These are phyloP conservation scores for Tritrichomonas foetus DNA, from an alignment of 208 protist species.

Conservation along the genomic window DNA sequence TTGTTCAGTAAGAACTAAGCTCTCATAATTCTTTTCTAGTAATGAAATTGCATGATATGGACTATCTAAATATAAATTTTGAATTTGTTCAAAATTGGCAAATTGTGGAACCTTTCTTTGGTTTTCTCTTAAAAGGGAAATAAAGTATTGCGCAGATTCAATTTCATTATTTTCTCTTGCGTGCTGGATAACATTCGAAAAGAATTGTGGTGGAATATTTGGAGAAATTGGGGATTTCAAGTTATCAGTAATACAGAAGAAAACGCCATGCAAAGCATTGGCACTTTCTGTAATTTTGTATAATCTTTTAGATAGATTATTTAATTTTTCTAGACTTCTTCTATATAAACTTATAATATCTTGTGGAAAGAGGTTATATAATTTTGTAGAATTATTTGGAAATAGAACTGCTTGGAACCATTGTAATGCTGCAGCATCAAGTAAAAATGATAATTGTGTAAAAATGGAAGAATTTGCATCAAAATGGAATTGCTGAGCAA, in stretches of 20 bases:
- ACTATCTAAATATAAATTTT: background rate
- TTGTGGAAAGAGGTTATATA: background rate
- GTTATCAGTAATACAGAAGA: background rate
- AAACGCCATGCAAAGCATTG: background rate
- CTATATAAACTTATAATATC: background rate
- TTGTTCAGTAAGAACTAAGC: background rate
- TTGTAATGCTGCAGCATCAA: background rate
- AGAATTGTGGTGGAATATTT: background rate
- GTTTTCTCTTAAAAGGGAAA: background rate
- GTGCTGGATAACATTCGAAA: background rate
- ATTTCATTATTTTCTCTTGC: background rate
- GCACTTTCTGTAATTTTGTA: background rate
- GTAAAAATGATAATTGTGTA: background rate
- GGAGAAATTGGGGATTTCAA: background rate
- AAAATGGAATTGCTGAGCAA: background rate
- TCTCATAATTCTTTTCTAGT: background rate
- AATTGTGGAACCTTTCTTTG: background rate
- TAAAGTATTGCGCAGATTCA: conserved; percentile 4
- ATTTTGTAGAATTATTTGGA: background rate
- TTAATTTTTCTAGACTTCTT: background rate
- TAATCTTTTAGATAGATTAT: background rate
- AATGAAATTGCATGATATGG: background rate
- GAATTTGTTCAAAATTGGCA: background rate
- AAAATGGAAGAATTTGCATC: background rate
- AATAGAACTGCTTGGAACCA: background rate